These are phyloP conservation scores for Lipomyces starkeyi DNA, from an alignment of 805 yeast genomes.

Conservation along the genomic window DNA sequence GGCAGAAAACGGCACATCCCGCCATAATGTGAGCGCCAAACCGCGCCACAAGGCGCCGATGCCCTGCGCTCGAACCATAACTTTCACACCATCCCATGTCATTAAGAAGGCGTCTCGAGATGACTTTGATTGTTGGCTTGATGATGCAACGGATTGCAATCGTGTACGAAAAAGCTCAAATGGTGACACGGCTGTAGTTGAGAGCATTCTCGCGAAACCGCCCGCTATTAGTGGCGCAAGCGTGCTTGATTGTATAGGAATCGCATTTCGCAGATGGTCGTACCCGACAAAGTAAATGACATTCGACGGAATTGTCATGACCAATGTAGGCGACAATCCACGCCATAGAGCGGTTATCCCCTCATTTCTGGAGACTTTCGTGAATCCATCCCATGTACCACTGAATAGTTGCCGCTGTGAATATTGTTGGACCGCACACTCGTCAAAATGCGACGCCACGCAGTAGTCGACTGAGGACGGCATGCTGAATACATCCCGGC, in stretches of 20 bases:
- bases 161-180: conserved; percentile 86
- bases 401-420: conserved; percentile 50
- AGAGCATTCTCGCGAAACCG: conserved; percentile 75
- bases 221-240: conserved; percentile 86
- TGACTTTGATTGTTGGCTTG: conserved; percentile 14
- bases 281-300: conserved; percentile 94
- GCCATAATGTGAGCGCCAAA: conserved; percentile 84
- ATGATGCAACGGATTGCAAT: conserved; percentile 65
- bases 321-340: conserved; percentile 78
- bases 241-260: conserved; percentile 56
- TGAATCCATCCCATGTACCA: conserved; percentile 78
- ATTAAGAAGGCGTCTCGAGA: conserved; percentile 47
- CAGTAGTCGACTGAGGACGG: conserved; percentile 49
- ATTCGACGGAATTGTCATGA: conserved; percentile 91
- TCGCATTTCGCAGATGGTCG: conserved; percentile 79
- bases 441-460: conserved; percentile 46
- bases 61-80: conserved; percentile 64
- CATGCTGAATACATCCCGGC: conserved; percentile 49
- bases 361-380: conserved; percentile 69
- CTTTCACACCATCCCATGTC: conserved; percentile 59
- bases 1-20: conserved; percentile 97
- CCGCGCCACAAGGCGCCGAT: conserved; percentile 77
- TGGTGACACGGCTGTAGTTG: conserved; percentile 88
- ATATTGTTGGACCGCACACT: conserved; percentile 44
- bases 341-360: conserved; percentile 85